phyloP scores from a whole-genome alignment of 257 asterid species.

The Nicotiana otophora region DNA sequence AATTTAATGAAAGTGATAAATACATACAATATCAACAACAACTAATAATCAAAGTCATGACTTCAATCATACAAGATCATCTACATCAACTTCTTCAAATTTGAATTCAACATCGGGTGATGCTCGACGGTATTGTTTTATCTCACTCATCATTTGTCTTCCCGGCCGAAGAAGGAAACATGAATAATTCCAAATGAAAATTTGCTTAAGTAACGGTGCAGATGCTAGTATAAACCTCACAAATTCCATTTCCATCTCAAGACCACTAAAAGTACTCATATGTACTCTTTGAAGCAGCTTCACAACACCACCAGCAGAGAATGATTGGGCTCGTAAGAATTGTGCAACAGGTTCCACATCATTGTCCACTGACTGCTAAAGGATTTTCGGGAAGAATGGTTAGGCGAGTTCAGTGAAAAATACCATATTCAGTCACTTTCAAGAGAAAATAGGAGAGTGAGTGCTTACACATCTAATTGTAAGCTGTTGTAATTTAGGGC shows the following conservation, averaged over 20 bases:
- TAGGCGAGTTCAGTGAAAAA: neutral
- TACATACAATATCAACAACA: no score
- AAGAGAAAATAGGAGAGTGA: neutral
- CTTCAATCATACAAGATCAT: neutral
- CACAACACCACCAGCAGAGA: slow-evolving; percentile 21
- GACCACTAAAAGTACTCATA: slow-evolving; percentile 46
- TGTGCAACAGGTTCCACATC: slow-evolving; percentile 41
- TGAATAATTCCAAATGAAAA: slow-evolving; percentile 31
- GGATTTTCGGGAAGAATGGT: neutral
- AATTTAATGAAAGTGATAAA: no score
- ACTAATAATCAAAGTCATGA: neutral
- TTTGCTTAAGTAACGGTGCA: slow-evolving; percentile 44
- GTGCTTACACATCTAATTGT: slow-evolving; percentile 22
- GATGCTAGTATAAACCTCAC: slow-evolving; percentile 47
- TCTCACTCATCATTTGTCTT: slow-evolving; percentile 38
- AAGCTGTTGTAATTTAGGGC: slow-evolving; percentile 45
- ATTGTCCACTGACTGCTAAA: slow-evolving; percentile 7
- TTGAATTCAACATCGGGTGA: slow-evolving; percentile 40
- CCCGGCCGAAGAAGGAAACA: slow-evolving; percentile 33
- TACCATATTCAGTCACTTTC: neutral
- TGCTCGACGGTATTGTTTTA: slow-evolving; percentile 41
- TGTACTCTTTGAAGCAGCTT: slow-evolving; percentile 40
- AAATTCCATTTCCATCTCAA: slow-evolving; percentile 56
- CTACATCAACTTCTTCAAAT: neutral
- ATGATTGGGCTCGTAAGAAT: slow-evolving; percentile 37